These are phyloP conservation scores for Maudiozyma humilis DNA, from an alignment of 1,139 yeast genomes.

Conservation along the genomic window DNA sequence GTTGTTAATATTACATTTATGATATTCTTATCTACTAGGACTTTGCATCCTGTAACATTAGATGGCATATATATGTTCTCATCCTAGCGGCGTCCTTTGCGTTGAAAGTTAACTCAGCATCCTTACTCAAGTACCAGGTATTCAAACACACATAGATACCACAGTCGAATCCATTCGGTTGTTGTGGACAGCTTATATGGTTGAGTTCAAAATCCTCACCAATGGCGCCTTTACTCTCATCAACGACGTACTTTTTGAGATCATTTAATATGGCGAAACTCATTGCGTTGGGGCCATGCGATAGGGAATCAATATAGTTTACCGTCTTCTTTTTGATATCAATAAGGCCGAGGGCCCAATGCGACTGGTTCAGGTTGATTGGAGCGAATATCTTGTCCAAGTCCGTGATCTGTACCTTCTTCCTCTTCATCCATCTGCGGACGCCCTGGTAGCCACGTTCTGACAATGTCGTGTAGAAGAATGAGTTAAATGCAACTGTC, in stretches of 20 bases:
- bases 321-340: constrained; percentile 54
- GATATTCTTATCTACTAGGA: not conserved
- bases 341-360: constrained; percentile 87
- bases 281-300: constrained; percentile 39
- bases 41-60: constrained; percentile 16
- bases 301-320: constrained; percentile 69
- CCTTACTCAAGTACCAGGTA: constrained; percentile 52
- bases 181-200: constrained; percentile 62
- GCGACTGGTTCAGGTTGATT: constrained; percentile 70
- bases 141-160: constrained; percentile 89
- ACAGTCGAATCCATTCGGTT: constrained; percentile 85
- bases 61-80: constrained; percentile 55
- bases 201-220: constrained; percentile 34
- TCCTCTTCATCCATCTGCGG: constrained; percentile 81
- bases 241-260: constrained; percentile 51
- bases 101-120: constrained; percentile 42
- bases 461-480: constrained; percentile 67
- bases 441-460: constrained; percentile 75
- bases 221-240: constrained; percentile 41
- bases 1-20: not conserved
- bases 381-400: constrained; percentile 71
- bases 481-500: constrained; percentile 75
- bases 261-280: constrained; percentile 48
- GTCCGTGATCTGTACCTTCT: constrained; percentile 58
- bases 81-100: constrained; percentile 65